These are phyloP conservation scores for Ophiostoma himal-ulmi DNA, from an alignment of 2,329 filamentous ascomycete genomes.

Conservation along the genomic window DNA sequence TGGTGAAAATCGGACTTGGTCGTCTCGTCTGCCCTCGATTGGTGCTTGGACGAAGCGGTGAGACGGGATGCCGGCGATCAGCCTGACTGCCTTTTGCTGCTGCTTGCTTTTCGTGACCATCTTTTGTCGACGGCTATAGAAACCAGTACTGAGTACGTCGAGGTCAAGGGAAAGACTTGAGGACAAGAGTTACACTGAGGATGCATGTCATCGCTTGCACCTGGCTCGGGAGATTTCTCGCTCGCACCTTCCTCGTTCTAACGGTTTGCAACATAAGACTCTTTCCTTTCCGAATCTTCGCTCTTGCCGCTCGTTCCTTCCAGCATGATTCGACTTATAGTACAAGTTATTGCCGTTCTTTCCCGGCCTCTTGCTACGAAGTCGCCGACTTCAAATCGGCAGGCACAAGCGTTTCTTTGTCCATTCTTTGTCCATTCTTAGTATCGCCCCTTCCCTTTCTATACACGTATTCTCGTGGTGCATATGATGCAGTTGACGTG, in stretches of 20 bases:
- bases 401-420: neutral
- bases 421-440: neutral
- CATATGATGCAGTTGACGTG: neutral
- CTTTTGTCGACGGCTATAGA: too few relatives aligned
- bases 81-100: too few relatives aligned
- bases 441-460: neutral
- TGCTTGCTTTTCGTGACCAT: neutral
- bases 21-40: neutral
- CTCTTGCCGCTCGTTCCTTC: neutral
- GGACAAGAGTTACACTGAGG: neutral
- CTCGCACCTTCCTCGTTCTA: neutral
- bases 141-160: too few relatives aligned
- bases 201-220: neutral
- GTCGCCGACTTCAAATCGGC: neutral
- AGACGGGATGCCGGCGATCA: neutral
- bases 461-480: conserved; percentile 5
- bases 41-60: neutral
- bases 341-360: neutral
- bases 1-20: neutral
- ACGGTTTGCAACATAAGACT: neutral
- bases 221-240: neutral
- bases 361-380: neutral
- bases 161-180: neutral
- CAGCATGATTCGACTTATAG: neutral
- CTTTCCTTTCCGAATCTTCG: neutral